Evolutionary conservation across 2,329 filamentous ascomycete genomes (phyloP), one percentile per base, ranked within the genome.

Genomic region (Beauveria caledonica): DNA sequence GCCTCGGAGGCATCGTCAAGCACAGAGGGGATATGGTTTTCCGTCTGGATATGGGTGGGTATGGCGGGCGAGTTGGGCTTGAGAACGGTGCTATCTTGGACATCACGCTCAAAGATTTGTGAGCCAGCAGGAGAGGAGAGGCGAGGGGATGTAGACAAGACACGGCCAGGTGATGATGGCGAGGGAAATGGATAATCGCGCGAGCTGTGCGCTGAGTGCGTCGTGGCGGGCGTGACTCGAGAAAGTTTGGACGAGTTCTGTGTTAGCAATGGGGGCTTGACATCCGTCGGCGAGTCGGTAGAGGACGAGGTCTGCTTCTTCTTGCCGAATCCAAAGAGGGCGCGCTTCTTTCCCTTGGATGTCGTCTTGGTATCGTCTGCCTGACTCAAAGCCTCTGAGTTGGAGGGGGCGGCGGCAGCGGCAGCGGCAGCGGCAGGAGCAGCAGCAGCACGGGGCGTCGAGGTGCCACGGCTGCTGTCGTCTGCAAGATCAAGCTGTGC

Each of bases 51-150:
- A 70, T 97, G 93, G 8, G 89, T 86, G 3, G 93, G 93, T 63
- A 97, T 94, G n/a, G 90, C 89, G 1, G 90, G 87, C 3, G 90
- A 93, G 63, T 82, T 86, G 62, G 91, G 88, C 45, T 82, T 77
- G n/a, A 85, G 74, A 3, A 82, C 69, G 33, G 83, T 78, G 68
- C 84, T 84, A 68, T 97, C 92, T 73, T 97, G 93, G 25, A 97
- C 93, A 72, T 92, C 90, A 68, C 93, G 89, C 77, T 97, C 93
- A 71, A 97, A 97, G 68, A 97, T 97, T 67, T 87, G 85, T 5
- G 85, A 87, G 29, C 82, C 81, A 11, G 91, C 89, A 15, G 92
- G 90, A 21, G 91, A 96, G 58, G 87, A 84, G 49, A 92, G 75
- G 53, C 88, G 82, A 5, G 91, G 88, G 9, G 91, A 93, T 10